A percentile compares a stretch with the other conserved stretches of the same genome.
phyloP scores from a whole-genome alignment of 2,329 filamentous ascomycete species.

The Colletotrichum sp. region DNA sequence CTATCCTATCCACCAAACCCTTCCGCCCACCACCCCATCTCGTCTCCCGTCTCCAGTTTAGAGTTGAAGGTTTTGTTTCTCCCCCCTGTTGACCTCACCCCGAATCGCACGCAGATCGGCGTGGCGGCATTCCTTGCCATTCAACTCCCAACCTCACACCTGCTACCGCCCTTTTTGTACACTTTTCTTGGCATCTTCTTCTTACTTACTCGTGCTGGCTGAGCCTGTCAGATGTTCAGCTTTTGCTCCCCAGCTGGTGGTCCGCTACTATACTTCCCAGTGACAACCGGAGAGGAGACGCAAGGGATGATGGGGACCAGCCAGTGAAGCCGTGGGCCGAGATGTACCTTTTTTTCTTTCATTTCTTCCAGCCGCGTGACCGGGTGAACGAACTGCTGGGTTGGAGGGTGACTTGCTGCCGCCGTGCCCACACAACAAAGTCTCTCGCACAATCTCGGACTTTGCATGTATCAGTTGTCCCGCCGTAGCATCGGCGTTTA shows the following conservation, averaged over 20 bases:
- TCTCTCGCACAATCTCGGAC: not conserved
- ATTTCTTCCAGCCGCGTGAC: not conserved
- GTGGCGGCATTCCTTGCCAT: not conserved
- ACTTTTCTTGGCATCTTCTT: not conserved
- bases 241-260: not conserved
- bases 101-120: conserved; percentile 5
- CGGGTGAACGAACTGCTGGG: not conserved
- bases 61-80: conserved; percentile 3
- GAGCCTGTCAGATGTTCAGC: not conserved
- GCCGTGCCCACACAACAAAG: not conserved
- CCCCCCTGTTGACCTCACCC: not conserved
- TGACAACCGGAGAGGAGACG: not conserved
- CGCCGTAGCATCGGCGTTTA: not conserved
- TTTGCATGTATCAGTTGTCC: not conserved
- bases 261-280: not conserved
- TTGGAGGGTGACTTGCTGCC: not conserved
- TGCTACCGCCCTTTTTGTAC: not conserved
- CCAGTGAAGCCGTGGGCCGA: not conserved
- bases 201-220: not conserved
- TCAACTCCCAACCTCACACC: not conserved
- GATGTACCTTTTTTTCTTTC: not conserved
- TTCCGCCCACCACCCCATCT: not conserved
- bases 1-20: not conserved
- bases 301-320: not conserved
- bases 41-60: not conserved